Percentiles rank a stretch among this genome's conserved stretches.
Conservation (phyloP, 2,329 filamentous ascomycete species). For the Trichocomaceae sp. region DNA sequence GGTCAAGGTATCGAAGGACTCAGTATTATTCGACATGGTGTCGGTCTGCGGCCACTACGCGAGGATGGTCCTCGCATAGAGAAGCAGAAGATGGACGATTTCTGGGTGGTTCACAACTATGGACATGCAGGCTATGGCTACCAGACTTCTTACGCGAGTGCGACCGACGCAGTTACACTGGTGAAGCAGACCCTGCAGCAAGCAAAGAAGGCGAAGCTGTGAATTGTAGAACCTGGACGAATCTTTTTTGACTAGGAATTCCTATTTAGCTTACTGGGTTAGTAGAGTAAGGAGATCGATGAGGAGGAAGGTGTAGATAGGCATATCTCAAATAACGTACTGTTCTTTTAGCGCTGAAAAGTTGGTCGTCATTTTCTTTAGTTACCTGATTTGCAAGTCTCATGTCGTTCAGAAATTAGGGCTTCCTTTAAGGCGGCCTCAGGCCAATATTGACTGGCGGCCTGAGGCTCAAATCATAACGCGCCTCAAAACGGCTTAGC, state of each 20-base stretch:
- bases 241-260: no score
- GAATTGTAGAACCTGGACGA: no score
- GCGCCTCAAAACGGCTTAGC: background rate
- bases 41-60: conserved; percentile 71
- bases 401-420: background rate
- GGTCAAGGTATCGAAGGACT: conserved; percentile 60
- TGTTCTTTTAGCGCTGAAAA: no score
- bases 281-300: background rate
- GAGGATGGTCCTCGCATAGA: conserved; percentile 69
- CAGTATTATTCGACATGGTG: conserved; percentile 71
- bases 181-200: background rate
- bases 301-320: background rate
- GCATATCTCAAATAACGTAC: no score
- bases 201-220: background rate
- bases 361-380: no score
- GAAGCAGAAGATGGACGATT: conserved; percentile 58
- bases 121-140: conserved; percentile 55
- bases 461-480: background rate
- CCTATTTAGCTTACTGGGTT: background rate
- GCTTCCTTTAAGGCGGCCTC: background rate
- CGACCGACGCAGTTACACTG: conserved; percentile 23
- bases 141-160: conserved; percentile 61
- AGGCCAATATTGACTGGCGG: background rate
- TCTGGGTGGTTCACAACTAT: conserved; percentile 45
- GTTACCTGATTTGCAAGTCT: no score